phyloP scores from a whole-genome alignment of 2,329 filamentous ascomycete genomes.

The Coniochaeta sp. region DNA sequence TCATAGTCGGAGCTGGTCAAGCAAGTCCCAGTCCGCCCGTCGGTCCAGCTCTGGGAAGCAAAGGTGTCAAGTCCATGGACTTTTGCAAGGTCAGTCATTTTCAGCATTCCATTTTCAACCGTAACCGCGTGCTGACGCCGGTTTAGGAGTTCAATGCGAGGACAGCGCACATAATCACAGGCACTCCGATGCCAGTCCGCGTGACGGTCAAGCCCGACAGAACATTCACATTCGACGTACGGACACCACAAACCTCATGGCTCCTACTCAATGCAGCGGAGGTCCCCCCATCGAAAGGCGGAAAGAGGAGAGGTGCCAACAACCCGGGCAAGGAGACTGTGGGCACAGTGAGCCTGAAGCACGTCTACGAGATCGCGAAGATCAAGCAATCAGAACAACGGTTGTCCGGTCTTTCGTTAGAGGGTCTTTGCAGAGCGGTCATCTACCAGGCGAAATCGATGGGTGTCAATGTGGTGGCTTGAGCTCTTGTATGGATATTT shows the following conservation, averaged over 20 bases:
- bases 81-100: conserved; percentile 77
- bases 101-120: not conserved
- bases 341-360: conserved; percentile 86
- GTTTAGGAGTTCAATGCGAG: conserved; percentile 90
- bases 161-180: conserved; percentile 73
- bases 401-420: conserved; percentile 61
- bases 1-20: conserved; percentile 94
- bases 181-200: conserved; percentile 82
- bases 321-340: conserved; percentile 69
- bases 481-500: conserved; percentile 7
- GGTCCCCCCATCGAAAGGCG: conserved; percentile 63
- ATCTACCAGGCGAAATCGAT: conserved; percentile 71
- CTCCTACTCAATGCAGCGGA: conserved; percentile 79
- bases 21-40: conserved; percentile 92
- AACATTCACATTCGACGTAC: conserved; percentile 85
- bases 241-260: conserved; percentile 90
- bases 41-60: conserved; percentile 90
- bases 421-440: conserved; percentile 65
- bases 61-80: conserved; percentile 98
- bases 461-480: conserved; percentile 64
- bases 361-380: conserved; percentile 95
- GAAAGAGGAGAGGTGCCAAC: conserved; percentile 68
- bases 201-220: conserved; percentile 90
- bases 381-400: conserved; percentile 80
- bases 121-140: not conserved